Conservation (phyloP, 2,329 filamentous ascomycete genomes). For the Fusarium coicis region DNA sequence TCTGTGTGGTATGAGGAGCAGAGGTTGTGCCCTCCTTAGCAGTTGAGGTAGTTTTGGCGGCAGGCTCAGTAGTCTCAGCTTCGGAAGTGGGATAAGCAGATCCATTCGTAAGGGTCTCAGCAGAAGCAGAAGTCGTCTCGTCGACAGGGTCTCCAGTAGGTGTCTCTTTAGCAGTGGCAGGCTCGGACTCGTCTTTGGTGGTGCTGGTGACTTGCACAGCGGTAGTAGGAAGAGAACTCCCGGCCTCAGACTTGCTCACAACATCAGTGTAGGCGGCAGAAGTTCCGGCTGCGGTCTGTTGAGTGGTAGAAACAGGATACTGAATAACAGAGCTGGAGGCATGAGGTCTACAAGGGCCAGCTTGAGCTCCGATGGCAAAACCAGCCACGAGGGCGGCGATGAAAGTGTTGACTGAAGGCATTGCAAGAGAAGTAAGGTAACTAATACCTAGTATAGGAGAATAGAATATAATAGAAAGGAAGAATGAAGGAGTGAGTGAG, state of each 20-base stretch:
- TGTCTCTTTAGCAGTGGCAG: neutral
- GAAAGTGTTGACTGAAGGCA: constrained; percentile 26
- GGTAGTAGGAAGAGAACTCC: constrained; percentile 1
- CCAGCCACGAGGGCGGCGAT: constrained; percentile 29
- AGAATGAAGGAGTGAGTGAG: constrained; percentile 1
- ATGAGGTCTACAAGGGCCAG: constrained; percentile 30
- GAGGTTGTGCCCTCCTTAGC: neutral
- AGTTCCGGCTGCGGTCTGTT: neutral
- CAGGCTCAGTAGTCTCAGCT: neutral
- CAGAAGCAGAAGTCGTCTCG: neutral
- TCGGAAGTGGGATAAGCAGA: neutral
- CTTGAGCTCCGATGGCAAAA: constrained; percentile 24
- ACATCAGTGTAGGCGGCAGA: constrained; percentile 5
- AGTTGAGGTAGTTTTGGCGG: neutral
- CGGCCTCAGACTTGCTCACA: neutral
- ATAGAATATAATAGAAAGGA: constrained; percentile 4
- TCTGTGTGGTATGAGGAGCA: neutral
- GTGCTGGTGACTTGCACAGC: constrained; percentile 5
- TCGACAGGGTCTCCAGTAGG: neutral
- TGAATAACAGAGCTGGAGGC: constrained; percentile 8
- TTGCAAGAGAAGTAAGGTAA: neutral
- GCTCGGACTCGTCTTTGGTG: neutral
- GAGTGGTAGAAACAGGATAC: neutral
- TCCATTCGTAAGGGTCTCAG: neutral
- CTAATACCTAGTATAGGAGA: neutral